phyloP scores from a whole-genome alignment of 192 early-diverging fungal genomes.

The Podila clonocystis region DNA sequence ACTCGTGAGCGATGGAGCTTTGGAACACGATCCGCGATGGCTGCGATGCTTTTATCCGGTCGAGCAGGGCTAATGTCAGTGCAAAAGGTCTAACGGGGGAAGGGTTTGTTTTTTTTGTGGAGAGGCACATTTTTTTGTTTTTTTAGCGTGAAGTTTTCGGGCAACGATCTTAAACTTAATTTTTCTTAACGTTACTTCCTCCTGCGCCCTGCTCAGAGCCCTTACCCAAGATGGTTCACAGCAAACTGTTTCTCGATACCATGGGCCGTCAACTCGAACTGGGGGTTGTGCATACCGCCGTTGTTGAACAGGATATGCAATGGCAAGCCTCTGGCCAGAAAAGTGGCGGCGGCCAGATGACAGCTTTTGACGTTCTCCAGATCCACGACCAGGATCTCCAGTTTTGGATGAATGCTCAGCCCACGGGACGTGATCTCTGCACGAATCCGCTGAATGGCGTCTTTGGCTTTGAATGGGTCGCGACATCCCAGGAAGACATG shows the following conservation, averaged over 20 bases:
- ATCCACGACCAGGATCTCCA: slow-evolving; percentile 27
- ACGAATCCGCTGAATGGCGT: neutral
- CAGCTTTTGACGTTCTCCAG: slow-evolving; percentile 4
- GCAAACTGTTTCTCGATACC: slow-evolving; percentile 59
- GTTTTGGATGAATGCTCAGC: slow-evolving; percentile 6
- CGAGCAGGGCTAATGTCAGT: neutral
- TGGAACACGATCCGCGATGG: neutral
- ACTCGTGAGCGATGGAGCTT: neutral
- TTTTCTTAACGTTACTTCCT: neutral
- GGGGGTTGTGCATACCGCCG: slow-evolving; percentile 33
- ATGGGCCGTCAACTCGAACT: slow-evolving; percentile 41
- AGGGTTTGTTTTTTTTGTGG: neutral
- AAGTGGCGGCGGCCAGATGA: slow-evolving; percentile 26
- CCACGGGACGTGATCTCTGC: neutral
- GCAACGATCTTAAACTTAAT: too few relatives aligned
- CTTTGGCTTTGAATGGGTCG: slow-evolving; percentile 1
- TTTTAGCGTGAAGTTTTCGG: neutral
- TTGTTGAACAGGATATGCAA: slow-evolving; percentile 60
- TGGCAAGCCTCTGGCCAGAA: slow-evolving; percentile 36
- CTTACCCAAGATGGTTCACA: slow-evolving; percentile 62
- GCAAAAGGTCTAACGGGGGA: neutral
- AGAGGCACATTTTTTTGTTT: neutral
- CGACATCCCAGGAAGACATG: slow-evolving; percentile 19
- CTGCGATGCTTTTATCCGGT: neutral
- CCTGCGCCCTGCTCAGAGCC: neutral